Base-by-base conservation (phyloP, 2,329 filamentous ascomycete species). In the Xenoacremonium recifei region DNA sequence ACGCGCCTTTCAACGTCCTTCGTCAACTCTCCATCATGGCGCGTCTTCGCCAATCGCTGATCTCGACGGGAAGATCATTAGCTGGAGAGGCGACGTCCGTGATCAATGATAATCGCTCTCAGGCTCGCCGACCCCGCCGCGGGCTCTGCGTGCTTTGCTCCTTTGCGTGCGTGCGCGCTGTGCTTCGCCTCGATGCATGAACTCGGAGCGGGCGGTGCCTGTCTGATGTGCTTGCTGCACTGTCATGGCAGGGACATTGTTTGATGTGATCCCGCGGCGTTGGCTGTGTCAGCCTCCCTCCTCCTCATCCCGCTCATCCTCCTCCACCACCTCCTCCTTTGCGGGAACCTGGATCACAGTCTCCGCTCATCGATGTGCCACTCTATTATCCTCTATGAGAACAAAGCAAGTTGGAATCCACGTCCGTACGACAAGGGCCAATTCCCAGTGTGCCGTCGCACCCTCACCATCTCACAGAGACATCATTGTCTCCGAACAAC, bases 31-130 rank as follows among this genome's bases (percentile, higher is more conserved):
- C 12, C 6, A 37, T 23, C 16, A 37, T 37, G 35, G 11, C 19
- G 17, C 6, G 27, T 48, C 44, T 37, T 40, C 53, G n/a, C n/a
- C n/a, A n/a, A n/a, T 57, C 54, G 54, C 54, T 47, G 49, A 57
- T 57, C 54, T 57, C 42, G 44, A 16, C 54, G 54, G 54, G 54
- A 56, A 48, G 54, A 57, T 58, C 53, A 54, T 39, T 39, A 35
- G 36, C 37, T 44, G 30, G 45, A 44, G 43, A 49, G 46, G 33
- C 48, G 40, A 48, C 48, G 10, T 37, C 51, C 54, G 42, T 46
- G 39, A 46, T 23, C 27, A 30, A 17, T 33, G 23, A 19, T 4
- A 12, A n/a, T 31, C 7, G 19, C 27, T 44, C 42, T 31, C 17
- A 25, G 27, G 23, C 41, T 29, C 41, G 39, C 38, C 37, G 37